Evolutionary conservation across 129 eudicot genomes (phyloP), one percentile per base, ranked within the genome.

Genomic region (Mikania micrantha): DNA sequence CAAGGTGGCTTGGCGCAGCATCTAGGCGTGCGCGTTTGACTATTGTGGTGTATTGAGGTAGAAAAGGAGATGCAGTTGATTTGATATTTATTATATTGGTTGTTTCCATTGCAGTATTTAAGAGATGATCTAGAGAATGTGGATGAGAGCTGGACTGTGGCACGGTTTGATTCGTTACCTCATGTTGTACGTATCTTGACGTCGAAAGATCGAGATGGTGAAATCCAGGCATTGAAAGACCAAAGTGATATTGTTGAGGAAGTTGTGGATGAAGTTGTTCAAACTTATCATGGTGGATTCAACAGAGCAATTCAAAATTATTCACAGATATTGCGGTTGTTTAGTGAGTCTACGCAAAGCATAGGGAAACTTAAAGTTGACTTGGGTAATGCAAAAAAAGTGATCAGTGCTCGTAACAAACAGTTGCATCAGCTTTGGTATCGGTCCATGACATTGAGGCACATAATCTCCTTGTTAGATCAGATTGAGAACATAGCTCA

Each of bases 201-300:
- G 32, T 89, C 99, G 6, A 86, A 94, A 94, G 96, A 94, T n/a
- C 89, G 98, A 31, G 98, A 93, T 72, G 82, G 80, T 12, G 99
- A 86, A 66, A 85, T 87, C 4, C 85, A 77, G 54, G 69, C 82
- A 57, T 75, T 94, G 77, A 94, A 89, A 87, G 96, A 87, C 67
- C 95, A 94, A 70, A 94, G 95, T 74, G 95, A 94, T 59, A 81
- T 89, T 59, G 80, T 94, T 28, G 99, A 94, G 84, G 96, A 94
- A 66, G 95, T 89, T 74, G 99, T 94, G 63, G 93, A 94, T 74
- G 99, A 90, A 83, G 99, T 94, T 54, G 99, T 94, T 69, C 99
- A 94, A 77, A 91, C 95, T 63, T 94, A 94, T 74, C 99, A 94
- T 74, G 77, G 95, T 69, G 99, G 99, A 70, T 94, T 94, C 78